A percentile compares a stretch with the other conserved stretches of the same genome.
Conservation (phyloP, 352 stramenopile species). For the Aphanomyces stellatus region DNA sequence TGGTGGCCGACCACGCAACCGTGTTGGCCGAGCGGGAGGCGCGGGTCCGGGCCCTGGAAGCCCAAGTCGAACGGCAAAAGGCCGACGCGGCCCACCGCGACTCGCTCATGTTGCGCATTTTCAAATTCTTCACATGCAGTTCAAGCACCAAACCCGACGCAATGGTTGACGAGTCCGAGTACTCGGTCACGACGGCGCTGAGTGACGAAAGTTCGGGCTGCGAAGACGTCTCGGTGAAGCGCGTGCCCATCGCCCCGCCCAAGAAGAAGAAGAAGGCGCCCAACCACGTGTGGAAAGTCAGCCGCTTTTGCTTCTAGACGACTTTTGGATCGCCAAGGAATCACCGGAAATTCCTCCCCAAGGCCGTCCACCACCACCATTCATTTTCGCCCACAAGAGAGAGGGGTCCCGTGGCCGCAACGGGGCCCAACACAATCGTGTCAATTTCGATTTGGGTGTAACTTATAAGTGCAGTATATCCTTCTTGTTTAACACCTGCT, state of each 20-base stretch:
- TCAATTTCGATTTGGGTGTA: neutral
- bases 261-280: neutral
- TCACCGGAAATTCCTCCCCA: no score
- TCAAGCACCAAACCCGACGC: neutral
- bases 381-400: no score
- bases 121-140: constrained; percentile 84
- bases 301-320: constrained; percentile 14
- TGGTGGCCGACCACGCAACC: constrained; percentile 39
- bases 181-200: neutral
- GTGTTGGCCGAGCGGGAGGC: constrained; percentile 50
- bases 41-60: constrained; percentile 50
- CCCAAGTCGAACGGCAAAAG: constrained; percentile 31
- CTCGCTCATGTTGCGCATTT: constrained; percentile 58
- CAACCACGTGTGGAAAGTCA: constrained; percentile 20
- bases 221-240: constrained; percentile 5
- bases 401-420: no score
- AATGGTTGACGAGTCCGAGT: neutral
- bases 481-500: neutral
- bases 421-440: no score
- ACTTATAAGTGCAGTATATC: neutral
- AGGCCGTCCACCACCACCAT: no score
- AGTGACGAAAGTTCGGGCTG: neutral
- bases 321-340: no score
- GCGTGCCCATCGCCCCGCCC: neutral
- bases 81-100: constrained; percentile 43